Base-by-base conservation (phyloP, 306 rosid genomes). In the Lagenaria siceraria region DNA sequence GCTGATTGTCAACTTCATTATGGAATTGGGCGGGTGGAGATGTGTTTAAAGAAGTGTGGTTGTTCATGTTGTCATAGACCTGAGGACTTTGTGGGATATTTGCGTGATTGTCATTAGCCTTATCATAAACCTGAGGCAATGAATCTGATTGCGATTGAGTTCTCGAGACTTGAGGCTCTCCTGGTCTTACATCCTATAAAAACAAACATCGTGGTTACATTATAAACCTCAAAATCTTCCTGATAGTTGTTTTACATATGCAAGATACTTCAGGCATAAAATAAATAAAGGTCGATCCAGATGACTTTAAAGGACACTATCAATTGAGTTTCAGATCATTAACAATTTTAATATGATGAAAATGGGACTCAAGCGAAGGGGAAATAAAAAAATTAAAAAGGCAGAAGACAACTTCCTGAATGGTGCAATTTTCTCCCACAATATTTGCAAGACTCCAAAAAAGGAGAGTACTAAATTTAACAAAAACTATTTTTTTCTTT, bases 181-280 rank as follows among this genome's bases (percentile, higher is more conserved):
- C 83, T 66, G 86, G 83, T 35, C 85, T 90, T 73, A 64, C 69
- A 79, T 90, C 97, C 99, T 96, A 86, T 86, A 86, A 62, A 68
- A 68, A 42, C n/a, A 75, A 85, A 83, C 48, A 69, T 79, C 53
- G 7, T 40, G 2, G 4, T 14, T 75, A n/a, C n/a, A 19, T 75
- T 24, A 54, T 27, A 53, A 53, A 11, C 51, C 24, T 5, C 46
- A 53, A 17, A 54, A 22, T 59, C 70, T 76, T 3, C 17, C n/a
- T 53, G 49, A 74, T 53, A 10, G 25, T 64, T 24, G 18, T 49
- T 66, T 59, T 62, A 17, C 56, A 64, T n/a, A 5, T 36, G 66
- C 29, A 53, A 53, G 75, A 70, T 70, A 46, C 35, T 22, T 46
- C 56, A 24, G 56, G 56, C 38, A 25, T 22, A 70, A 29, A 29